phyloP scores from a whole-genome alignment of 768 basidiomycete genomes.

The Wakefieldia striispora region DNA sequence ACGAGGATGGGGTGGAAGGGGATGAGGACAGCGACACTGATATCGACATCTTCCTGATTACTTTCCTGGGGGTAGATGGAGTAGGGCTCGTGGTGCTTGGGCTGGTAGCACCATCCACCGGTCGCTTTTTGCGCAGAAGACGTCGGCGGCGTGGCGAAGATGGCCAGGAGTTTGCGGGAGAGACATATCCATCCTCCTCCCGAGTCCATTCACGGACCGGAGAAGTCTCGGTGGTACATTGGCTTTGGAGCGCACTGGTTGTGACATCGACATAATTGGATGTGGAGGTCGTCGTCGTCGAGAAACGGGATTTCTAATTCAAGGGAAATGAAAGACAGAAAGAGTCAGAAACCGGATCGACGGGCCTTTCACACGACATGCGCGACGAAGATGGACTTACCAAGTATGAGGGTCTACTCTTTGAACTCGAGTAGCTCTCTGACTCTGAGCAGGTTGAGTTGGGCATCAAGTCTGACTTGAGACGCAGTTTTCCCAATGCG shows the following conservation, averaged over 20 bases:
- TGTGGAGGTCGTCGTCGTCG: slow-evolving; percentile 34
- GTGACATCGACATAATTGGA: slow-evolving; percentile 28
- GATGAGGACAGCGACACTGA: slow-evolving; percentile 4
- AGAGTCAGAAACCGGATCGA: background rate
- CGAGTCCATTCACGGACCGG: slow-evolving; percentile 4
- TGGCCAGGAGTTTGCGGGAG: slow-evolving; percentile 24
- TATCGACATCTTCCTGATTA: background rate
- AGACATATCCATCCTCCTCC: slow-evolving; percentile 1
- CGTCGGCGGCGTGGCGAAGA: slow-evolving; percentile 23
- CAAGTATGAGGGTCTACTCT: background rate
- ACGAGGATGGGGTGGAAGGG: slow-evolving; percentile 2
- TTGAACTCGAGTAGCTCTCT: slow-evolving; percentile 11
- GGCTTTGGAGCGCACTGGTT: slow-evolving; percentile 1
- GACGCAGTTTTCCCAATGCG: slow-evolving; percentile 13
- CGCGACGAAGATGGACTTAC: slow-evolving; percentile 14
- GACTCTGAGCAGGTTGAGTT: slow-evolving; percentile 15
- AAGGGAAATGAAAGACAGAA: background rate
- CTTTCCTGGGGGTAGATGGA: slow-evolving; percentile 15
- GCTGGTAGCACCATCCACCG: slow-evolving; percentile 4
- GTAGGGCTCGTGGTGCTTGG: slow-evolving; percentile 1
- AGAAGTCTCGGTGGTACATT: background rate
- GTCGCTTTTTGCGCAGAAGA: slow-evolving; percentile 32
- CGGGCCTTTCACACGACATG: background rate
- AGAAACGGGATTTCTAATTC: slow-evolving; percentile 35
- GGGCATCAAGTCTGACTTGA: slow-evolving; percentile 23